Conservation (phyloP, 768 basidiomycete genomes). For the Rhizopogon roseolus region DNA sequence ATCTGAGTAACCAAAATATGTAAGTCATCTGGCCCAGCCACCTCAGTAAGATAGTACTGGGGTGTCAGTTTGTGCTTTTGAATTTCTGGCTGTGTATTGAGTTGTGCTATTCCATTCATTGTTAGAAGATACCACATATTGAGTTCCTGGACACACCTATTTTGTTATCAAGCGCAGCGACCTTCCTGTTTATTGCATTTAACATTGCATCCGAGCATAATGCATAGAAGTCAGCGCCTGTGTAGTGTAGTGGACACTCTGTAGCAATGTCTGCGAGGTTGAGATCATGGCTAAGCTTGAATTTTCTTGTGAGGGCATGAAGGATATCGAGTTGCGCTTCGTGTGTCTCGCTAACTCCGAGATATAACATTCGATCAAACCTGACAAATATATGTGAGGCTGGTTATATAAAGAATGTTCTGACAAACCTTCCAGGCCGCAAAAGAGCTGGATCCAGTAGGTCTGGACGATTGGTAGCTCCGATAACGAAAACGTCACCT, state of each 20-base stretch:
- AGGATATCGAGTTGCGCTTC: constrained; percentile 82
- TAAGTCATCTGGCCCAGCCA: constrained; percentile 66
- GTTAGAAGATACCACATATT: constrained; percentile 3
- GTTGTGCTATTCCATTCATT: constrained; percentile 21
- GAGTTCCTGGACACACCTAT: constrained; percentile 46
- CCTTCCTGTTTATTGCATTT: constrained; percentile 89
- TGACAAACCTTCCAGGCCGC: constrained; percentile 73
- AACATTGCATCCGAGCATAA: constrained; percentile 95
- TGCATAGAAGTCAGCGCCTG: constrained; percentile 98
- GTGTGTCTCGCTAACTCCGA: constrained; percentile 88
- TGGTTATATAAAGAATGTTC: not conserved
- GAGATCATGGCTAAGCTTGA: constrained; percentile 68
- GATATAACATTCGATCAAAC: constrained; percentile 95
- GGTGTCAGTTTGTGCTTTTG: constrained; percentile 66
- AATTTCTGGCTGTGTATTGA: constrained; percentile 45
- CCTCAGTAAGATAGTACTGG: constrained; percentile 85
- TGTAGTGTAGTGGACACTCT: constrained; percentile 87
- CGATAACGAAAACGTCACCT: constrained; percentile 86
- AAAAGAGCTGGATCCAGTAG: constrained; percentile 85
- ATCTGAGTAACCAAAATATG: constrained; percentile 66
- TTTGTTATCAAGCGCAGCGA: constrained; percentile 68
- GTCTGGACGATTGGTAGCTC: constrained; percentile 93
- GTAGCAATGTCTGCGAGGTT: constrained; percentile 61
- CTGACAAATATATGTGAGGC: constrained; percentile 34
- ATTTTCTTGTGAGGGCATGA: constrained; percentile 88